Evolutionary conservation across 257 asterid genomes (phyloP), one percentile per base, ranked within the genome.

Genomic region (Haberlea rhodopensis): DNA sequence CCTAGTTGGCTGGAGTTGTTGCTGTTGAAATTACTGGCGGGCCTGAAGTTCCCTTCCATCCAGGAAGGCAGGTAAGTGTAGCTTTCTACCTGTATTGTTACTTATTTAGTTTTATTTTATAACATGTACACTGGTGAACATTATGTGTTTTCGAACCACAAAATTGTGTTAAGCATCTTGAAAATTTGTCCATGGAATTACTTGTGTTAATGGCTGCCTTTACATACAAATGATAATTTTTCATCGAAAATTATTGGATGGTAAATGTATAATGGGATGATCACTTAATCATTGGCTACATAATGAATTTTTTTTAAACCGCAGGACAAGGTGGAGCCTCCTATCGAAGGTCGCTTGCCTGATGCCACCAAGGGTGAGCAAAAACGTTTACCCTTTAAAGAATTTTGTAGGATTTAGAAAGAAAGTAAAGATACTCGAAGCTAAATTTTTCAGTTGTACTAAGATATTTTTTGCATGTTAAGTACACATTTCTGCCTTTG

Each of bases 1-100:
- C 60, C 4, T 57, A 81, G 87, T 68, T 81, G 46, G 87, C 87
- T 57, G 87, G 84, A 18, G 62, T 81, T 61, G 84, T 81, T 54
- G 74, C 87, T 32, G 87, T 81, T 61, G 87, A 81, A 78, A 75
- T 81, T n/a, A 81, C 87, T 27, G 87, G 84, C 57, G 84, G 87
- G 9, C 84, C 87, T 20, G 77, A 81, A 43, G 79, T 81, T 62
- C 87, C 87, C 28, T 81, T 81, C 55, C 87, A 81, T 70, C 84
- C 87, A 23, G 84, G 87, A 61, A 70, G 87, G 60, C 72, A 54
- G 71, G 84, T 81, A 52, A 67, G 81, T 66, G 32, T 60, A 63
- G 9, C n/a, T 18, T 34, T 1, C 46, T 51, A 45, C 11, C 26
- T 54, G 28, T 29, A n/a, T 53, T 10, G 37, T 22, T 21, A 22